Conservation (phyloP, 352 stramenopile genomes). For the Globisporangium cystogenes region DNA sequence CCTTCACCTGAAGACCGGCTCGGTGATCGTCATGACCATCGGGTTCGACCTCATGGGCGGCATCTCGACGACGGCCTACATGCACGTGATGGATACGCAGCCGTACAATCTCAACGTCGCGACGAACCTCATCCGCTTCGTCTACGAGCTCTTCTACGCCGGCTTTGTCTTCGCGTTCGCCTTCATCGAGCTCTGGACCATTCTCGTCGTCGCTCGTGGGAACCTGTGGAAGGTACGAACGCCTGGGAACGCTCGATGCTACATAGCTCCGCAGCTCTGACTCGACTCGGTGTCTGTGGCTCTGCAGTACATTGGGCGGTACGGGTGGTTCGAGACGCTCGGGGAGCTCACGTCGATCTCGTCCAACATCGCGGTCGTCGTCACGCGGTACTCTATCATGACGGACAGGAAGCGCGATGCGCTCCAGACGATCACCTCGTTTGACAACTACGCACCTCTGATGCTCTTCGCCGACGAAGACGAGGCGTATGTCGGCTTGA, state of each 20-base stretch:
- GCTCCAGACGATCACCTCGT: constrained; percentile 28
- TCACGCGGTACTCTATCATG: constrained; percentile 40
- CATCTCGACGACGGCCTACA: constrained; percentile 26
- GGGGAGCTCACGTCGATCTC: constrained; percentile 54
- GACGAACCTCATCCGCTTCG: constrained; percentile 35
- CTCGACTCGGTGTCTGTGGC: background rate
- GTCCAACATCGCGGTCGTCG: constrained; percentile 39
- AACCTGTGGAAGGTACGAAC: constrained; percentile 21
- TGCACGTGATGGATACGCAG: constrained; percentile 55
- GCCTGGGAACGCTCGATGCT: too few species aligned
- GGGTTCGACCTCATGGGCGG: constrained; percentile 52
- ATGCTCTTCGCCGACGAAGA: constrained; percentile 36
- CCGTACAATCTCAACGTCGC: constrained; percentile 51
- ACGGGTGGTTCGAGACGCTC: constrained; percentile 53
- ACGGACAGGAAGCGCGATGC: constrained; percentile 20
- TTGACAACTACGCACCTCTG: constrained; percentile 47
- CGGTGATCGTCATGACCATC: constrained; percentile 34
- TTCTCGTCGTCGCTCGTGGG: constrained; percentile 45
- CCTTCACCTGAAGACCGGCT: constrained; percentile 44
- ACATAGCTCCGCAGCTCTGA: background rate
- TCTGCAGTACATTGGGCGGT: constrained; percentile 43
- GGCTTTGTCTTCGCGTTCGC: constrained; percentile 37
- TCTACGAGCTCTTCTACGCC: constrained; percentile 42
- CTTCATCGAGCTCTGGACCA: constrained; percentile 38
- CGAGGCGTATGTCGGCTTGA: constrained; percentile 44